phyloP scores from a whole-genome alignment of 2,329 filamentous ascomycete species.

The Grosmannia serpens region DNA sequence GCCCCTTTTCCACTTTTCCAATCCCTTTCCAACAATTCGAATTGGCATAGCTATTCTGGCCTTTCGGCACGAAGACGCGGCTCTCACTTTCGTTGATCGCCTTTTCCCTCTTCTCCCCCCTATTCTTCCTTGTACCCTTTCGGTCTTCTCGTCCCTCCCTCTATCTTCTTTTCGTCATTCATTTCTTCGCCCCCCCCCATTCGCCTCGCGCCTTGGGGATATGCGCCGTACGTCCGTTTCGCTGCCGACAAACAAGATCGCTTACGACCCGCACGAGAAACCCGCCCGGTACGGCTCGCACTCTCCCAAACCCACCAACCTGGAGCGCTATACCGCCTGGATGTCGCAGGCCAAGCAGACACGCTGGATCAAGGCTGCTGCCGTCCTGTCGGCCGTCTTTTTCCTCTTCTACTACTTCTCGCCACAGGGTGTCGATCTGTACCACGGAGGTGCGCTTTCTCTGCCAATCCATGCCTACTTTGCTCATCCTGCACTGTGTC shows the following conservation, averaged over 20 bases:
- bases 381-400: conserved; percentile 47
- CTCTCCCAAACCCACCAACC: conserved; percentile 32
- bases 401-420: conserved; percentile 54
- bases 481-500: background rate
- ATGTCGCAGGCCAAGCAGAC: conserved; percentile 54
- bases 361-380: conserved; percentile 54
- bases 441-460: conserved; percentile 30
- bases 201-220: conserved; percentile 5
- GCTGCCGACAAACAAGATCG: conserved; percentile 47
- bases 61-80: background rate
- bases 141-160: background rate
- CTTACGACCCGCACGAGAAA: conserved; percentile 54
- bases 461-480: background rate
- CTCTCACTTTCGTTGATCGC: background rate
- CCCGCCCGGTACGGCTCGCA: conserved; percentile 44
- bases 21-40: no score
- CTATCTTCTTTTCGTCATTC: background rate
- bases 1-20: background rate
- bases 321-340: conserved; percentile 43
- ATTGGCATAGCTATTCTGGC: no score
- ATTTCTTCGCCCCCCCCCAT: background rate
- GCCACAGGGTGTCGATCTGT: conserved; percentile 44
- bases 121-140: background rate
- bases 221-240: conserved; percentile 59
- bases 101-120: background rate